Base-by-base conservation (phyloP, 179 eudicot genomes). In the Silene vulgaris region DNA sequence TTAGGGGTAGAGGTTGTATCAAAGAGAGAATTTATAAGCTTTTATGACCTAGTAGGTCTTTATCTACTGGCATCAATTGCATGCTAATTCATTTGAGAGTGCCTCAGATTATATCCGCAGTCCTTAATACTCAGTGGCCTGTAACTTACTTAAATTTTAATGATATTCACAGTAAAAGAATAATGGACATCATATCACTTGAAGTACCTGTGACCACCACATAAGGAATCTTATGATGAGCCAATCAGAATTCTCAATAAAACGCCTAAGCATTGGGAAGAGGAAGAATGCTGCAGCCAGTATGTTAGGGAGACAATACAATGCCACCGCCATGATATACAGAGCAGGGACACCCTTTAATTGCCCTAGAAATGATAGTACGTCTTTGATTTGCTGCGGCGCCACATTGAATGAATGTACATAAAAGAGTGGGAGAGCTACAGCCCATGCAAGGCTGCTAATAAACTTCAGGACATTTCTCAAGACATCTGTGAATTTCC, bases 151-250 rank as follows among this genome's bases (percentile, higher is more conserved):
- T 63, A 66, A 7, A n/a, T 17, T 16, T 23, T 14, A 9, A 45
- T 11, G 48, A 28, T 8, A 21, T 67, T n/a, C 60, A 72, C 30
- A 14, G 59, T 4, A 66, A 23, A 62, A 21, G 29, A 50, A 61
- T 23, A 62, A 9, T 16, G 28, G 14, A 59, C 45, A 60, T 72
- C 76, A n/a, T 71, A 78, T 79, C 40, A 65, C 11, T n/a, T 69
- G n/a, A 69, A 69, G 60, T 89, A 96, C 99, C 97, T 96, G 98
- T 77, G 98, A 91, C 99, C 99, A 96, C 99, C 99, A 96, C 61
- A 91, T 78, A 62, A 96, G 88, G 72, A 96, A 79, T 81, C 98
- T 86, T 76, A 89, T 73, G 74, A 96, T 90, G 80, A 80, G 96
- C 97, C 97, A 93, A 79, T 96, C 90, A 54, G 99, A 96, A 87